Evolutionary conservation across 371 early-diverging fungal genomes (phyloP).

Genomic region (Smittium mucronatum): DNA sequence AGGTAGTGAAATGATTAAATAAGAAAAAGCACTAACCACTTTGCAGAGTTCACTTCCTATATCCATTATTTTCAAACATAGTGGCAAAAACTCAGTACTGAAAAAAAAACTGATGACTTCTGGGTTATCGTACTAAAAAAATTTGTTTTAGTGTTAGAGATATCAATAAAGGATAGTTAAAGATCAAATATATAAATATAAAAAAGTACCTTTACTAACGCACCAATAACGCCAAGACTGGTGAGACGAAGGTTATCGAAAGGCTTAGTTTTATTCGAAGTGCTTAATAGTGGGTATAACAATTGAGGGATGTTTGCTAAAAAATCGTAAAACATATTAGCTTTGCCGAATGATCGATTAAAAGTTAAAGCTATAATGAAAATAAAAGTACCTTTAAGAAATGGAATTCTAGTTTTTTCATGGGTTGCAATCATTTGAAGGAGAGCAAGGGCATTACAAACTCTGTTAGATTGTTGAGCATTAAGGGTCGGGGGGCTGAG

Average conservation of each 20-base stretch:
- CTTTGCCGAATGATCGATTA: too few relatives aligned
- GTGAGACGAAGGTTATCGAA: conserved; percentile 92
- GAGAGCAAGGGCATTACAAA: conserved; percentile 91
- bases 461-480: conserved; percentile 80
- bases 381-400: conserved; percentile 38
- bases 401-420: conserved; percentile 73
- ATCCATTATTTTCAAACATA: conserved; percentile 96
- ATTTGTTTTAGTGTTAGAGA: too few relatives aligned
- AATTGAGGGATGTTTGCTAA: conserved; percentile 91
- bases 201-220: conserved; percentile 58
- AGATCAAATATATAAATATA: neutral
- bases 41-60: conserved; percentile 92
- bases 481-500: conserved; percentile 77
- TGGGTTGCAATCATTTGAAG: conserved; percentile 94
- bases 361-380: neutral
- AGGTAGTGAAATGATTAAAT: neutral
- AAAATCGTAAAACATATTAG: too few relatives aligned
- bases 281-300: conserved; percentile 94
- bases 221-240: conserved; percentile 89
- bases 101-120: conserved; percentile 90
- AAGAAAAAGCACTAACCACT: conserved; percentile 42
- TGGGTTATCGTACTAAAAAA: conserved; percentile 63
- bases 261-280: conserved; percentile 83
- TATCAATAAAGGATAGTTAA: too few relatives aligned
- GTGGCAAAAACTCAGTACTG: conserved; percentile 95